Percentiles rank a stretch among this genome's conserved stretches.
phyloP scores from a whole-genome alignment of 2,329 filamentous ascomycete genomes.

The Triangularia setosa region DNA sequence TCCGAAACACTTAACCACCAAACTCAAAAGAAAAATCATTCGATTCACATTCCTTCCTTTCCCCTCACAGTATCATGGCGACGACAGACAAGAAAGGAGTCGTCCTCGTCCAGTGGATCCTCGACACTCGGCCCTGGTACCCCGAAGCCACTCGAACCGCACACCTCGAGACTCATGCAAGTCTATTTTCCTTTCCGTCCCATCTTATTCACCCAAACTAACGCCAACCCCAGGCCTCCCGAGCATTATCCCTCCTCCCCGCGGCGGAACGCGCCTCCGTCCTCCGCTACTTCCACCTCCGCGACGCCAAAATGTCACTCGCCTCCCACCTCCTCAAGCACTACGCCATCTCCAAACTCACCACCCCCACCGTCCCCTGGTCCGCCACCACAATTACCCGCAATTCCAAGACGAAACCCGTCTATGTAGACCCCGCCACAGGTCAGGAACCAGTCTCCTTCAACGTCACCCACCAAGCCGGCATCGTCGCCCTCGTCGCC shows the following conservation, averaged over 20 bases:
- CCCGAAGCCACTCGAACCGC: constrained; percentile 47
- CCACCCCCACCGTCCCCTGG: constrained; percentile 53
- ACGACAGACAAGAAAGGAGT: constrained; percentile 5
- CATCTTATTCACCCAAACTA: not conserved
- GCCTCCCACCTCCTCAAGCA: constrained; percentile 72
- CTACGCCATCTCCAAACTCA: constrained; percentile 58
- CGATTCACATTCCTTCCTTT: constrained; percentile 1
- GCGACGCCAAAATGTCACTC: constrained; percentile 71
- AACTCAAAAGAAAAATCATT: constrained; percentile 7
- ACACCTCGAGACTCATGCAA: constrained; percentile 45
- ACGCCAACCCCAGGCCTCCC: constrained; percentile 43
- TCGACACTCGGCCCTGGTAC: constrained; percentile 59
- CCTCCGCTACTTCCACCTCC: constrained; percentile 60
- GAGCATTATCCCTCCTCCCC: constrained; percentile 50
- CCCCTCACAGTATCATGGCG: not conserved
- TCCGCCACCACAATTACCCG: constrained; percentile 52
- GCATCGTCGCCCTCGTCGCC: constrained; percentile 66
- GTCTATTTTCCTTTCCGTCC: constrained; percentile 19
- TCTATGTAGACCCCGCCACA: constrained; percentile 47
- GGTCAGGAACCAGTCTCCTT: constrained; percentile 53
- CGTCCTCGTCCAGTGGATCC: constrained; percentile 55
- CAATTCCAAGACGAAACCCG: constrained; percentile 52
- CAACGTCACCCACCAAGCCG: constrained; percentile 76
- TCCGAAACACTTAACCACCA: not conserved
- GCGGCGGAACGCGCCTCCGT: constrained; percentile 54